These are phyloP conservation scores for Combretum micranthum DNA, from an alignment of 345 rosid genomes.

Conservation along the genomic window DNA sequence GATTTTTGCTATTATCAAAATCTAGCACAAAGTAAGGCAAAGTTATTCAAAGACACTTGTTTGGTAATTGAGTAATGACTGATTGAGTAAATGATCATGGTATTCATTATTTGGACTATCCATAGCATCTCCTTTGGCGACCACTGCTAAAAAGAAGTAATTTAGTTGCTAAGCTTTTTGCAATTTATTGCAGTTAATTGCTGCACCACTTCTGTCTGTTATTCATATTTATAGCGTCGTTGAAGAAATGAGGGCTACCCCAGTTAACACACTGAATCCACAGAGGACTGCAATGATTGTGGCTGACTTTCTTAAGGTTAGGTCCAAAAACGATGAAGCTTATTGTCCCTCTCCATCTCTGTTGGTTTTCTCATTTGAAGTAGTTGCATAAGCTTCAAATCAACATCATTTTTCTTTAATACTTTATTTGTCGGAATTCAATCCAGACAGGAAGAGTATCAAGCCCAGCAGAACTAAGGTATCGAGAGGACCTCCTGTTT, in stretches of 20 bases:
- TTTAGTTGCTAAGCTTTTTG: not conserved
- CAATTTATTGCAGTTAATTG: conserved; percentile 58
- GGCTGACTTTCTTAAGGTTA: conserved; percentile 76
- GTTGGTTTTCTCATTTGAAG: not conserved
- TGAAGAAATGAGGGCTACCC: conserved; percentile 85
- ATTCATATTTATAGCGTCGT: conserved; percentile 55
- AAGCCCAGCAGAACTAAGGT: conserved; percentile 78
- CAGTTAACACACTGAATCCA: conserved; percentile 86
- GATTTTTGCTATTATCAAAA: too few relatives aligned
- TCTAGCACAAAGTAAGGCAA: too few relatives aligned
- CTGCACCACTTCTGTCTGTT: conserved; percentile 67
- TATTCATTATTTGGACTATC: not conserved
- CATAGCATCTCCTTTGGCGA: not conserved
- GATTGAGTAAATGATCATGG: too few relatives aligned
- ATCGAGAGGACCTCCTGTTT: conserved; percentile 62
- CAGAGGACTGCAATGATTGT: conserved; percentile 84
- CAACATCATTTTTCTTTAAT: not conserved
- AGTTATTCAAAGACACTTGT: too few relatives aligned
- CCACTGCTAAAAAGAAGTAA: not conserved
- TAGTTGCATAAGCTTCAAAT: not conserved
- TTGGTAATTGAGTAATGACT: too few relatives aligned
- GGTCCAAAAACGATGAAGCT: conserved; percentile 4
- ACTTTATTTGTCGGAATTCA: not conserved
- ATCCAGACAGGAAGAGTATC: conserved; percentile 67
- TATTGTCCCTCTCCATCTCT: conserved; percentile 11